These are phyloP conservation scores for Ceratocystis smalleyi DNA, from an alignment of 2,329 filamentous ascomycete species.

Conservation along the genomic window DNA sequence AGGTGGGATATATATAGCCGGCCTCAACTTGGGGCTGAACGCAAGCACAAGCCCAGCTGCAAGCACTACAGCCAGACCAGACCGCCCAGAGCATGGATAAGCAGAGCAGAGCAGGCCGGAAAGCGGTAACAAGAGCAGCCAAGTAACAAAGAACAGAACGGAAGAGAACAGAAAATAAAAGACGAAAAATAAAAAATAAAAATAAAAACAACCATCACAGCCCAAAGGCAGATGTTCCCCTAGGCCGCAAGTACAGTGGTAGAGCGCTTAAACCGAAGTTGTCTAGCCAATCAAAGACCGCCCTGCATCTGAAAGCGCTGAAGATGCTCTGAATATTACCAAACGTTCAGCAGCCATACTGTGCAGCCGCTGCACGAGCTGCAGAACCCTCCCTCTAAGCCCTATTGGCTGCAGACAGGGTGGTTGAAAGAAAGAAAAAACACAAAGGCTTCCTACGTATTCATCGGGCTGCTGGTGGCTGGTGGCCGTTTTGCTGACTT, in stretches of 20 bases:
- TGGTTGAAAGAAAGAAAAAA: too few species aligned
- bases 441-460: too few species aligned
- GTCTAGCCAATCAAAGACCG: background rate
- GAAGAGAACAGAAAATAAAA: background rate
- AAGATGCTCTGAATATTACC: background rate
- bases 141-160: background rate
- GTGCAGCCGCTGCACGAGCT: background rate
- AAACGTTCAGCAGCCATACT: background rate
- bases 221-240: background rate
- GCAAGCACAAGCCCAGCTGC: background rate
- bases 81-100: background rate
- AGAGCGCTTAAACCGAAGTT: background rate
- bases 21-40: conserved; percentile 19
- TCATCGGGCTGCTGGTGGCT: too few species aligned
- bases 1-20: background rate
- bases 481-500: too few species aligned
- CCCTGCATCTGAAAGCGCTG: background rate
- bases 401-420: too few species aligned
- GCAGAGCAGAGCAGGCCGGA: background rate
- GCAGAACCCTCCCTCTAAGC: too few species aligned
- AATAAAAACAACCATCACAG: conserved; percentile 23
- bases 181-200: background rate
- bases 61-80: background rate
- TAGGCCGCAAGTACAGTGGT: too few species aligned
- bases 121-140: background rate